Conservation (phyloP, 257 asterid genomes). For the Avicennia marina region DNA sequence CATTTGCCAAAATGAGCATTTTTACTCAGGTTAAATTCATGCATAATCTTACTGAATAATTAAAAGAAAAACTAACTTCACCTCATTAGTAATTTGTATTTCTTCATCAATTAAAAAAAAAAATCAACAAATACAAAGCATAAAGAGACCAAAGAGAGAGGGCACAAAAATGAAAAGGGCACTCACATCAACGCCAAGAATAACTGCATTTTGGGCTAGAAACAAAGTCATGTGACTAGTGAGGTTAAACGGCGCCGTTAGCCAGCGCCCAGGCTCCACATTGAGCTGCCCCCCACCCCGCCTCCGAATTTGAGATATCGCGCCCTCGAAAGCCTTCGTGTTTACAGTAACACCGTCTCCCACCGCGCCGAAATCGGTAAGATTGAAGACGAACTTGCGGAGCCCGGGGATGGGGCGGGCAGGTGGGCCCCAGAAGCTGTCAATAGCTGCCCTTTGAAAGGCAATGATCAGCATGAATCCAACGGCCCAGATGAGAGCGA, state of each 20-base stretch:
- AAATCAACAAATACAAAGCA: neutral
- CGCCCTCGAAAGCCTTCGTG: constrained; percentile 69
- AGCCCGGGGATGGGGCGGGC: constrained; percentile 63
- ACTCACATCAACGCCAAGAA: constrained; percentile 78
- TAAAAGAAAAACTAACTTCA: constrained; percentile 9
- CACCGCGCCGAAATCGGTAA: constrained; percentile 79
- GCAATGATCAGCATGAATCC: constrained; percentile 58
- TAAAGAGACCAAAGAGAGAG: neutral
- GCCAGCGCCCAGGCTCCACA: constrained; percentile 73
- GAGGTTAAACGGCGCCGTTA: constrained; percentile 89
- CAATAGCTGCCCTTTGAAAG: constrained; percentile 63
- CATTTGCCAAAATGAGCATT: constrained; percentile 10
- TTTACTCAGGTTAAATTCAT: neutral
- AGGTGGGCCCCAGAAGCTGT: constrained; percentile 36
- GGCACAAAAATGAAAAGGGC: neutral
- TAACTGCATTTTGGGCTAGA: constrained; percentile 65
- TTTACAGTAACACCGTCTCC: constrained; percentile 79
- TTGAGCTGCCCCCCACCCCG: constrained; percentile 94
- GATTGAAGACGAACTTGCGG: constrained; percentile 57
- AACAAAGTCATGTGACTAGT: constrained; percentile 83
- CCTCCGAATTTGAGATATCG: constrained; percentile 52
- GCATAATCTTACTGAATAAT: too few relatives aligned
- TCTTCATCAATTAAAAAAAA: constrained; percentile 7
- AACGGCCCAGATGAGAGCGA: constrained; percentile 59
- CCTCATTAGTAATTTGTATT: neutral